phyloP scores from a whole-genome alignment of 768 basidiomycete species.

The Clathrus columnatus region DNA sequence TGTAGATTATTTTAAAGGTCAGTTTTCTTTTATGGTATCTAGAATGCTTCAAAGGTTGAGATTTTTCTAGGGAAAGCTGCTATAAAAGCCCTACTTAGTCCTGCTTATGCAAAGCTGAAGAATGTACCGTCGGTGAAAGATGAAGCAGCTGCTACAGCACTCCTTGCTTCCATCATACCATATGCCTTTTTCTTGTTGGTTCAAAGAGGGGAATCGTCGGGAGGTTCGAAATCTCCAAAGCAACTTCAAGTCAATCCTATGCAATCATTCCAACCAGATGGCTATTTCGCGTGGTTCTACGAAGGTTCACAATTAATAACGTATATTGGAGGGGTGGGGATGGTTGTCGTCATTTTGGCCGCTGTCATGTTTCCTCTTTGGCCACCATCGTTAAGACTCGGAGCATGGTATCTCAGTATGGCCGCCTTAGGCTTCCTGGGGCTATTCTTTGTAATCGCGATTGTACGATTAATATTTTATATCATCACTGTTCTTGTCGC shows the following conservation, averaged over 20 bases:
- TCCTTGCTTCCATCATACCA: constrained; percentile 65
- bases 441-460: constrained; percentile 82
- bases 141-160: constrained; percentile 64
- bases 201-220: constrained; percentile 57
- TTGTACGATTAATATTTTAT: constrained; percentile 89
- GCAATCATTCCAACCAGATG: constrained; percentile 66
- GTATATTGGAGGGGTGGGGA: constrained; percentile 79
- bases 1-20: constrained; percentile 97
- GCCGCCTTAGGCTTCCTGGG: constrained; percentile 81
- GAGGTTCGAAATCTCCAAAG: constrained; percentile 64
- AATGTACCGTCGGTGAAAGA: constrained; percentile 63
- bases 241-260: constrained; percentile 70
- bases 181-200: constrained; percentile 91
- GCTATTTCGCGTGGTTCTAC: constrained; percentile 96
- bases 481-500: constrained; percentile 81
- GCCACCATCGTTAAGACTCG: constrained; percentile 86
- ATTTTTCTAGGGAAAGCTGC: constrained; percentile 72
- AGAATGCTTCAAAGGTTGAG: not conserved
- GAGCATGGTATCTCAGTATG: constrained; percentile 93
- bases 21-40: constrained; percentile 16
- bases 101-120: constrained; percentile 85
- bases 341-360: constrained; percentile 90
- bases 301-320: constrained; percentile 91
- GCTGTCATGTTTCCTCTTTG: constrained; percentile 99
- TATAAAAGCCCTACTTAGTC: constrained; percentile 82